phyloP scores from a whole-genome alignment of 177 flowering plant species.

The Vitis hybrid region DNA sequence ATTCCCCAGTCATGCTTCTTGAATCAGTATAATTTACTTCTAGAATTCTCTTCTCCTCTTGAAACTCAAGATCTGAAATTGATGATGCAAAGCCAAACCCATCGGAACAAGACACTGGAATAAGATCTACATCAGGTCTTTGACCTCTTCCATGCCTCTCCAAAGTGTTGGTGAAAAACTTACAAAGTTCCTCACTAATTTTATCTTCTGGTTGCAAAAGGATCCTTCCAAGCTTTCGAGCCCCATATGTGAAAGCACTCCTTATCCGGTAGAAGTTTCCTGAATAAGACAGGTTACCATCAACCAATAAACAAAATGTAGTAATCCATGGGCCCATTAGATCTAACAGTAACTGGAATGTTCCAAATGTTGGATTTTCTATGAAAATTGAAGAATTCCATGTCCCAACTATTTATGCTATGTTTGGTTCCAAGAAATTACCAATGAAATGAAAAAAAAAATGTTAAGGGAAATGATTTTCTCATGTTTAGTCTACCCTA shows the following conservation, averaged over 20 bases:
- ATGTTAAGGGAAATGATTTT: too few species aligned
- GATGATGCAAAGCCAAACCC: constrained; percentile 9
- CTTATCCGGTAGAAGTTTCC: constrained; percentile 63
- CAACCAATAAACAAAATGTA: too few species aligned
- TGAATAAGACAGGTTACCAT: constrained; percentile 10
- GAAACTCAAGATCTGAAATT: constrained; percentile 20
- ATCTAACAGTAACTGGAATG: not conserved
- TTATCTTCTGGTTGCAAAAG: constrained; percentile 37
- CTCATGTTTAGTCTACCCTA: too few species aligned
- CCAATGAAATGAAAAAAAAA: too few species aligned
- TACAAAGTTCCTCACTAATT: constrained; percentile 35
- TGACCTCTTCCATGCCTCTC: constrained; percentile 54
- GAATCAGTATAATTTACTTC: constrained; percentile 12
- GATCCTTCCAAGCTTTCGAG: constrained; percentile 45
- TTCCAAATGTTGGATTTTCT: too few species aligned
- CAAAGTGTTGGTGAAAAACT: constrained; percentile 53
- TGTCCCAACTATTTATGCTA: too few species aligned
- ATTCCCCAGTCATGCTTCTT: constrained; percentile 5
- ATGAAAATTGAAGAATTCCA: too few species aligned
- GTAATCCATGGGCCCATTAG: not conserved
- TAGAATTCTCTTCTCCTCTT: constrained; percentile 12
- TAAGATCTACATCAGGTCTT: constrained; percentile 57
- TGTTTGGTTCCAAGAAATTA: too few species aligned
- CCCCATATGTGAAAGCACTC: constrained; percentile 65
- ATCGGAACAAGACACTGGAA: constrained; percentile 14